phyloP scores from a whole-genome alignment of 2,329 filamentous ascomycete species.

The Trematosphaeria pertusa region DNA sequence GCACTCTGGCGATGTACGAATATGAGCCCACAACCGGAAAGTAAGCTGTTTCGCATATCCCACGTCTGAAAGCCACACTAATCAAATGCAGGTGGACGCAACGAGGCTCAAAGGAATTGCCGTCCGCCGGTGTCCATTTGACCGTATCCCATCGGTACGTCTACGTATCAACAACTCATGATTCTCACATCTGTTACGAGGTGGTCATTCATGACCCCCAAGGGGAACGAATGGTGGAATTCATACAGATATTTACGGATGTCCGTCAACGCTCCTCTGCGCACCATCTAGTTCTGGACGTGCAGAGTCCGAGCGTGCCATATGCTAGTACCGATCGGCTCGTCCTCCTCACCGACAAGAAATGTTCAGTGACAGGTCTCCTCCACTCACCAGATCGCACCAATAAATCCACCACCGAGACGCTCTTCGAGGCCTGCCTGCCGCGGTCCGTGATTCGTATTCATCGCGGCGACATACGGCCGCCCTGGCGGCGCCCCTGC shows the following conservation, averaged over 20 bases:
- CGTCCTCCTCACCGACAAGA: constrained; percentile 44
- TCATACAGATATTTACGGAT: constrained; percentile 39
- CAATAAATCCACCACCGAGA: constrained; percentile 33
- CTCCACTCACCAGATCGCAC: constrained; percentile 27
- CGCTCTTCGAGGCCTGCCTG: constrained; percentile 52
- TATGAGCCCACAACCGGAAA: constrained; percentile 30
- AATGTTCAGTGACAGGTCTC: constrained; percentile 38
- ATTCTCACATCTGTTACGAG: constrained; percentile 60
- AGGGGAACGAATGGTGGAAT: constrained; percentile 29
- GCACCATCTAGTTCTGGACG: constrained; percentile 33
- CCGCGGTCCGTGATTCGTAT: constrained; percentile 56
- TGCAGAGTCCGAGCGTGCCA: constrained; percentile 2
- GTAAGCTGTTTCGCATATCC: constrained; percentile 18
- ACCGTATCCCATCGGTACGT: constrained; percentile 56
- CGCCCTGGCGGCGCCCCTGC: constrained; percentile 41
- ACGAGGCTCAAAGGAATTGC: constrained; percentile 49
- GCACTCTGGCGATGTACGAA: constrained; percentile 34
- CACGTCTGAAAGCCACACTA: not conserved
- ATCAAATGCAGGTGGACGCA: constrained; percentile 48
- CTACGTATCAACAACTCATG: constrained; percentile 61
- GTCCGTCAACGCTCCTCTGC: constrained; percentile 35
- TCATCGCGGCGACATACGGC: constrained; percentile 55
- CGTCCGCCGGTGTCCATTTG: constrained; percentile 59
- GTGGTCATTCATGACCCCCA: constrained; percentile 47
- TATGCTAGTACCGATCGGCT: no score